phyloP scores from a whole-genome alignment of 208 protist genomes.

The Trypanosoma rangeli region DNA sequence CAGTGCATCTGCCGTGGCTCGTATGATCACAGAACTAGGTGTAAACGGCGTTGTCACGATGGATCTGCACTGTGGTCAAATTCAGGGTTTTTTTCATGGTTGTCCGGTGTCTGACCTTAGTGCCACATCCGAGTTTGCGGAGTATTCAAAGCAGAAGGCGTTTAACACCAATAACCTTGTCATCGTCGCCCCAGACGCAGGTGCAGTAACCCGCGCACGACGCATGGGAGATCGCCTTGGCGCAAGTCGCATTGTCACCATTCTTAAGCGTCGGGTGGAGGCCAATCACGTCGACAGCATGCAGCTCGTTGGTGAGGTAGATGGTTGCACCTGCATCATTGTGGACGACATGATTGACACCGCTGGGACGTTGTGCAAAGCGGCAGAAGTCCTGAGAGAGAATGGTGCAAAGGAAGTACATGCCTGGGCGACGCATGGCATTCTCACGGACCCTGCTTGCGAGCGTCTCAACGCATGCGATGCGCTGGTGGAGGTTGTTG shows the following conservation, averaged over 20 bases:
- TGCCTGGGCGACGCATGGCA: constrained; percentile 93
- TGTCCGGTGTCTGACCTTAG: constrained; percentile 93
- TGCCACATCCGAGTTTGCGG: constrained; percentile 82
- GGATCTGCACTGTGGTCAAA: constrained; percentile 95
- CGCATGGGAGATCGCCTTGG: constrained; percentile 80
- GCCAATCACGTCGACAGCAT: constrained; percentile 92
- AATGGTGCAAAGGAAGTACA: constrained; percentile 94
- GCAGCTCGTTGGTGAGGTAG: constrained; percentile 95
- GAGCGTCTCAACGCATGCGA: constrained; percentile 87
- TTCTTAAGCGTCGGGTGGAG: constrained; percentile 93
- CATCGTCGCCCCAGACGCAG: constrained; percentile 96
- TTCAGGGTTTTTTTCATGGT: constrained; percentile 96
- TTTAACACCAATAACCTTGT: constrained; percentile 80
- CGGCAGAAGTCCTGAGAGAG: constrained; percentile 93
- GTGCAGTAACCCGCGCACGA: constrained; percentile 93
- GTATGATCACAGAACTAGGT: constrained; percentile 91
- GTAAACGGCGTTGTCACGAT: constrained; percentile 92
- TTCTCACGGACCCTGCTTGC: constrained; percentile 94
- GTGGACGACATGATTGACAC: constrained; percentile 99
- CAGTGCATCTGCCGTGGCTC: constrained; percentile 93
- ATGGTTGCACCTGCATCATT: constrained; percentile 94
- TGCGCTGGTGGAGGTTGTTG: constrained; percentile 90
- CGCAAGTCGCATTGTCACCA: constrained; percentile 92
- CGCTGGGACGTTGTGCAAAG: constrained; percentile 93
- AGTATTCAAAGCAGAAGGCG: constrained; percentile 75